Base-by-base conservation (phyloP, 192 early-diverging fungal species). In the Coemansia brasiliensis region DNA sequence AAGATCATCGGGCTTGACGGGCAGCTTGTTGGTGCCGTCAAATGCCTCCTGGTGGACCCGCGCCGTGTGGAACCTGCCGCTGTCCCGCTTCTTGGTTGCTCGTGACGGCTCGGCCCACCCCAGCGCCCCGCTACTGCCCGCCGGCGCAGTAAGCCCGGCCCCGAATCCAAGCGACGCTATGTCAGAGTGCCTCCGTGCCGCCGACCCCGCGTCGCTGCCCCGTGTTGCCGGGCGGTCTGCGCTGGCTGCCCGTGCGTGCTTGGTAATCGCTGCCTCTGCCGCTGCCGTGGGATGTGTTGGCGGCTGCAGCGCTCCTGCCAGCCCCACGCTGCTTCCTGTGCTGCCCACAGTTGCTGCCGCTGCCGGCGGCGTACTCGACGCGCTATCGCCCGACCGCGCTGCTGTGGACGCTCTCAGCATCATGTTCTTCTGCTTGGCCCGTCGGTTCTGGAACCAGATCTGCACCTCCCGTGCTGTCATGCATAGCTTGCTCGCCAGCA, bases 371-470 rank as follows among this genome's bases (percentile, higher is more conserved):
- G 61, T 25, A 15, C 13, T 13, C 25, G 46, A 7, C 35, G 46
- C 21, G 46, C 20, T n/a, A 4, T 24, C 49, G 35, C 10, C 25
- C 11, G 55, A 39, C 18, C 39, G 43, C 26, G 49, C 50, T 24
- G 55, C 26, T 13, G 68, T 54, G 7, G 61, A 54, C 29, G 72
- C 73, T 15, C 67, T 48, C 45, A 76, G 43, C 44, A 66, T 48
- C 67, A 76, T 65, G 60, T 79, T 81, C 57, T 87, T 88, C 57
- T 79, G 83, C 69, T 92, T 92, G 43, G 89, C 90, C 38, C 90
- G 83, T 18, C 88, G 76, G 76, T 92, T 92, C 66, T 92, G 90
- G 63, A 92, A 92, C 90, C 90, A 92, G 38, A 90, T 87, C 69
- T 90, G 89, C 51, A 92, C 87, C 38, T 86, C 84, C 38, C 87